Evolutionary conservation across 306 rosid species (phyloP).

Genomic region (Echinosophora koreensis): DNA sequence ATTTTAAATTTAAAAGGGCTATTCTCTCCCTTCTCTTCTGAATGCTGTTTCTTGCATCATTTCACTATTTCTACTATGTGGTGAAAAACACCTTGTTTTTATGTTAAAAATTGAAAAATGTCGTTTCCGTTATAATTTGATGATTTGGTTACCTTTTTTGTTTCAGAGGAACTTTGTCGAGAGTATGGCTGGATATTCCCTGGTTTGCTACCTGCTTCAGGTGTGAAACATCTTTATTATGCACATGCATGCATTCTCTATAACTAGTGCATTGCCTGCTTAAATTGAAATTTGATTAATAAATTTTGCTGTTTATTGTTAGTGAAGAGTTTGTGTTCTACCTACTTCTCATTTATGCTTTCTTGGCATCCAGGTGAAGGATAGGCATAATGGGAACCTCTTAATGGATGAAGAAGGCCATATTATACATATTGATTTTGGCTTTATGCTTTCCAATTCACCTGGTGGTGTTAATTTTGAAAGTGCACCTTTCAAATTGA

Average conservation of each 20-base stretch:
- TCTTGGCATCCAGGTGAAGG: slow-evolving; percentile 72
- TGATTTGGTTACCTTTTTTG: slow-evolving; percentile 34
- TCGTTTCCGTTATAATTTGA: slow-evolving; percentile 26
- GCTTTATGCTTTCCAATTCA: slow-evolving; percentile 97
- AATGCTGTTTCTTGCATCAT: slow-evolving; percentile 32
- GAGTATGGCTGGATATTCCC: slow-evolving; percentile 99
- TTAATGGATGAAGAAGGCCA: slow-evolving; percentile 97
- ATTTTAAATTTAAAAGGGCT: slow-evolving; percentile 6
- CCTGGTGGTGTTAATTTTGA: slow-evolving; percentile 99
- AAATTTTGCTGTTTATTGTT: slow-evolving; percentile 15
- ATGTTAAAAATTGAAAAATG: slow-evolving; percentile 42
- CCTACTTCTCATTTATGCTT: slow-evolving; percentile 39
- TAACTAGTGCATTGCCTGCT: slow-evolving; percentile 33
- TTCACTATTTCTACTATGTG: slow-evolving; percentile 18
- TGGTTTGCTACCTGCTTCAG: slow-evolving; percentile 97
- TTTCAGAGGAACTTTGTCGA: slow-evolving; percentile 94
- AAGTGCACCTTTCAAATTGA: slow-evolving; percentile 96
- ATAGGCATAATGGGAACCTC: slow-evolving; percentile 96
- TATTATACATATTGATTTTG: slow-evolving; percentile 96
- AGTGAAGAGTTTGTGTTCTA: slow-evolving; percentile 28
- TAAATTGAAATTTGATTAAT: slow-evolving; percentile 23
- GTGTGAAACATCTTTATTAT: slow-evolving; percentile 52
- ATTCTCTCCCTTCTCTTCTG: not conserved
- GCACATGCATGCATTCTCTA: slow-evolving; percentile 34
- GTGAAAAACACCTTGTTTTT: slow-evolving; percentile 18